These are phyloP conservation scores for Penicillium robsamsonii DNA, from an alignment of 495 filamentous ascomycete species.

Conservation along the genomic window DNA sequence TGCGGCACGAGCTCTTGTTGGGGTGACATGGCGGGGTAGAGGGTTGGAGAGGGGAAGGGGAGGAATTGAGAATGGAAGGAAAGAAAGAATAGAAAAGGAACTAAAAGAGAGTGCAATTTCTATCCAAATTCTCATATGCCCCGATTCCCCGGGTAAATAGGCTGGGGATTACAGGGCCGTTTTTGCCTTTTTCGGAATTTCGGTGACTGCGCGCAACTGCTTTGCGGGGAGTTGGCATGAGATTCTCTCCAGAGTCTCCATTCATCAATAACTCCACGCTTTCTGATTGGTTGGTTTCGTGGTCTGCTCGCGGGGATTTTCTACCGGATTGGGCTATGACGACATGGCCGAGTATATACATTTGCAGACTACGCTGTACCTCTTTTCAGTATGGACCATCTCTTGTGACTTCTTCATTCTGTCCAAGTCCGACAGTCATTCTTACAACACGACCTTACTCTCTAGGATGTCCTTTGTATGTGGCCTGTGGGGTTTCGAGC, in stretches of 20 bases:
- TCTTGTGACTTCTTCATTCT: not conserved
- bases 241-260: not conserved
- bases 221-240: conserved; percentile 1
- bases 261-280: not conserved
- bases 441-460: not conserved
- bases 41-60: not conserved
- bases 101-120: not conserved
- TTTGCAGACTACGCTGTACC: no score
- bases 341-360: not conserved
- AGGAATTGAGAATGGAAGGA: conserved; percentile 4
- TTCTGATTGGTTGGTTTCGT: conserved; percentile 1
- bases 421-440: not conserved
- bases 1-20: conserved; percentile 48
- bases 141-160: conserved; percentile 5
- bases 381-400: not conserved
- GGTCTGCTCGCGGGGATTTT: conserved; percentile 3
- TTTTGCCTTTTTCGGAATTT: not conserved
- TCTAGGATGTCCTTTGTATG: not conserved
- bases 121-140: not conserved
- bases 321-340: conserved; percentile 8
- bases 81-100: conserved; percentile 4
- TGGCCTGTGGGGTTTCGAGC: not conserved
- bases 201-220: not conserved
- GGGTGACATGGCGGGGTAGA: conserved; percentile 42
- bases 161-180: not conserved